Evolutionary conservation across 805 yeast genomes (phyloP), one percentile per base, ranked within the genome.

Genomic region (Jamesozyma spencerorum): DNA sequence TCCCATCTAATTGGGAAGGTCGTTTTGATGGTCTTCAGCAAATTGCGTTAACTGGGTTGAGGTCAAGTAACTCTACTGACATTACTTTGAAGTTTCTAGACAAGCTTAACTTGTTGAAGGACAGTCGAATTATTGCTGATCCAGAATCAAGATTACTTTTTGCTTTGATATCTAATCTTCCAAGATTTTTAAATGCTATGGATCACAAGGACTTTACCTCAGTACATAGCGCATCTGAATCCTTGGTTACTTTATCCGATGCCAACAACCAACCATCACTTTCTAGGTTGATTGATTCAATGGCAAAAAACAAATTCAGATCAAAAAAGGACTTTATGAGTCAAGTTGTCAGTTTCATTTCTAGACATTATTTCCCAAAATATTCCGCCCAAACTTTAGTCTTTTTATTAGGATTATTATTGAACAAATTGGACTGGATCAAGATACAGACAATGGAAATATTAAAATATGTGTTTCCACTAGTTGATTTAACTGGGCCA

Each of bases 1-100:
- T 88, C 56, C 99, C 99, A 0, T 79, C 92, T 0, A 81, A 84
- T 43, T 92, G 97, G 98, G 95, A 88, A 55, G 95, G 97, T 1
- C 74, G 79, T 42, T 92, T 87, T 59, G 90, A 81, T 53, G 97
- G 97, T 0, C 65, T 92, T 5, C 95, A 87, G 52, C 79, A 74
- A 34, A 70, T 82, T 15, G 77, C 88, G 0, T 67, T 86, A 72
- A 75, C 78, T 35, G 99, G 99, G 0, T 64, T 94, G 42, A 65
- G 95, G 39, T 87, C 97, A 0, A 68, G 87, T 1, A 75, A 77
- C 38, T 75, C 96, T 0, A 83, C 80, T 66, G 94, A 85, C 8
- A 78, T 84, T 11, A 74, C 95, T 1, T 65, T 86, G 51, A 74
- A 74, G 44, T 72, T 90, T 31, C 60, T 92, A 41, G 90, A 85